A percentile compares a stretch with the other conserved stretches of the same genome.
Evolutionary conservation across 306 rosid genomes (phyloP).

Genomic region (Malus fusca): DNA sequence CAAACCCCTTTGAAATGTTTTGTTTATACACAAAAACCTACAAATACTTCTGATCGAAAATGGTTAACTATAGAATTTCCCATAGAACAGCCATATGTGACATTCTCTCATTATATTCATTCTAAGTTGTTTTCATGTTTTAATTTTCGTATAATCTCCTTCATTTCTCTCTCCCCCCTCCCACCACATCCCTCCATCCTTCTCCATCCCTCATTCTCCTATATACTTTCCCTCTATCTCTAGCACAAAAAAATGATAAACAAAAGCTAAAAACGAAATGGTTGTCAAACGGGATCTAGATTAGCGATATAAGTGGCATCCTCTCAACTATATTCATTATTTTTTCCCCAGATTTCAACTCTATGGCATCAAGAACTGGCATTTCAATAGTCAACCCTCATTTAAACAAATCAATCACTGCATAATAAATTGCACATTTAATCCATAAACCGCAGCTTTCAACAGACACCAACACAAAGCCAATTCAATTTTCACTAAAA

Average conservation of each 20-base stretch:
- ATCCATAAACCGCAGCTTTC: neutral
- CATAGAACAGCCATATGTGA: neutral
- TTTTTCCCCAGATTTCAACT: neutral
- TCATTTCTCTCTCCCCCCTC: neutral
- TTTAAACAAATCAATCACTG: neutral
- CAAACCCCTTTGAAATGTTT: constrained; percentile 11
- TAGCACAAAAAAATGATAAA: neutral
- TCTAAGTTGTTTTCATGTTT: neutral
- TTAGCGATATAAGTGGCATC: neutral
- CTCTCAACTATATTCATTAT: neutral
- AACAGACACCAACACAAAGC: neutral
- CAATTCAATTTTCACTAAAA: neutral
- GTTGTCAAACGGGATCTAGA: neutral
- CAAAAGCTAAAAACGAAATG: too few species aligned
- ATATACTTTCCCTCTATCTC: neutral
- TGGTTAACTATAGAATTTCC: neutral
- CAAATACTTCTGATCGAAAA: neutral
- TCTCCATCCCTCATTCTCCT: neutral
- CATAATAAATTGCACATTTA: neutral
- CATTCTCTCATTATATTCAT: neutral
- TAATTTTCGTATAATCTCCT: neutral
- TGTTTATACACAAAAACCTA: neutral
- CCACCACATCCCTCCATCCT: neutral
- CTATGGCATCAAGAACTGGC: neutral
- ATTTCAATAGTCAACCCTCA: neutral